Percentiles rank a stretch among this genome's conserved stretches.
phyloP scores from a whole-genome alignment of 805 yeast species.

The Priceomyces haplophilus region DNA sequence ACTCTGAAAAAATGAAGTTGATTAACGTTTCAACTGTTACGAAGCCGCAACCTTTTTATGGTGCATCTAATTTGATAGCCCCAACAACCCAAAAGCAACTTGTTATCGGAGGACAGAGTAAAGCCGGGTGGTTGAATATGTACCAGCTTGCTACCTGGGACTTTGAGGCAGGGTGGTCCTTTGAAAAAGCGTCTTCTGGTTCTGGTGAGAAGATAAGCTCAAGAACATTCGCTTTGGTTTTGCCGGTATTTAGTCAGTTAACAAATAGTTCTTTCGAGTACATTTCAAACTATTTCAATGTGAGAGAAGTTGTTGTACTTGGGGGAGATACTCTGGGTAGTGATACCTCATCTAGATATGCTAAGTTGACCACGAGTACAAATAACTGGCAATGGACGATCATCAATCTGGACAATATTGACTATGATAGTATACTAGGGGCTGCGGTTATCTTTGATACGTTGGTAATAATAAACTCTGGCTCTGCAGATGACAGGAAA shows the following conservation, averaged over 20 bases:
- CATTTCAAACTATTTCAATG: conserved; percentile 30
- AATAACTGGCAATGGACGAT: conserved; percentile 41
- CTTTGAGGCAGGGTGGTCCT: conserved; percentile 65
- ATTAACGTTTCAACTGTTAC: conserved; percentile 46
- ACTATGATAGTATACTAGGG: conserved; percentile 37
- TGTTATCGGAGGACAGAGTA: conserved; percentile 65
- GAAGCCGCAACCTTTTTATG: conserved; percentile 55
- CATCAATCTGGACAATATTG: conserved; percentile 9
- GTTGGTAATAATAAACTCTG: conserved; percentile 39
- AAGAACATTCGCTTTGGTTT: conserved; percentile 48
- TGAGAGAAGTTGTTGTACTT: conserved; percentile 46
- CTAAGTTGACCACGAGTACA: conserved; percentile 32
- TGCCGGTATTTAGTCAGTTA: conserved; percentile 49
- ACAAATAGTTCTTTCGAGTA: conserved; percentile 21
- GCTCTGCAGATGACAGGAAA: conserved; percentile 13
- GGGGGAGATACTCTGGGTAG: conserved; percentile 54
- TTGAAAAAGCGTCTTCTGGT: conserved; percentile 28
- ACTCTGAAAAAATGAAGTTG: conserved; percentile 30
- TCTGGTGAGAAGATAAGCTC: conserved; percentile 43
- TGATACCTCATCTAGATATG: conserved; percentile 42
- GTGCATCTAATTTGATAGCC: conserved; percentile 45
- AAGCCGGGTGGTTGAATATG: conserved; percentile 67
- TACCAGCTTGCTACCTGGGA: conserved; percentile 74
- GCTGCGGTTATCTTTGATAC: conserved; percentile 54
- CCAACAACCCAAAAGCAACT: conserved; percentile 47